These are phyloP conservation scores for Graphilbum ipis-grandicollis DNA, from an alignment of 2,329 filamentous ascomycete genomes.

Conservation along the genomic window DNA sequence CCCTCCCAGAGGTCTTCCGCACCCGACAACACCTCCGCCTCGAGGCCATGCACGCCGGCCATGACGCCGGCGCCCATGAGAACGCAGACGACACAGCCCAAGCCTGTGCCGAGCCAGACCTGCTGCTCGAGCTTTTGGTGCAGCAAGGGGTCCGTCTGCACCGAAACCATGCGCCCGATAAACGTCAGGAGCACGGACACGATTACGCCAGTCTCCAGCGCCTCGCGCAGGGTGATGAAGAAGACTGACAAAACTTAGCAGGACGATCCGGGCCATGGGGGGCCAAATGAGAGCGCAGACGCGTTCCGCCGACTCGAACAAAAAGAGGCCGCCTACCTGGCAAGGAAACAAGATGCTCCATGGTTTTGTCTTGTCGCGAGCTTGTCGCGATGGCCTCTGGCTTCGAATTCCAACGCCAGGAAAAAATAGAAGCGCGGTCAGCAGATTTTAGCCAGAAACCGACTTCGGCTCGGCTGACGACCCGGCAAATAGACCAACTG, in stretches of 20 bases:
- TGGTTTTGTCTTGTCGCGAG: no score
- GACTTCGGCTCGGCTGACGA: background rate
- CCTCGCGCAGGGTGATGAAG: constrained; percentile 78
- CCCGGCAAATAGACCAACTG: no score
- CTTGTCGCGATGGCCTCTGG: no score
- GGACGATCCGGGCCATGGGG: no score
- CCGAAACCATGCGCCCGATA: constrained; percentile 58
- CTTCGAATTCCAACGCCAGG: no score
- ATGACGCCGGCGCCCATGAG: constrained; percentile 51
- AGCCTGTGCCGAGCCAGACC: constrained; percentile 44
- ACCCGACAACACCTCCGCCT: constrained; percentile 39
- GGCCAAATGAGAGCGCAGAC: background rate
- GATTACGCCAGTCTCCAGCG: constrained; percentile 68
- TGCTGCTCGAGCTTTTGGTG: constrained; percentile 60
- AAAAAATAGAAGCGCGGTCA: no score
- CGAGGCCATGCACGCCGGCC: constrained; percentile 54
- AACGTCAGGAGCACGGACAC: constrained; percentile 76
- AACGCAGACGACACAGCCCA: constrained; percentile 43
- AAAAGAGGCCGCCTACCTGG: background rate
- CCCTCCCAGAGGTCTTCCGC: constrained; percentile 61
- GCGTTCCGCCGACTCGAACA: no score
- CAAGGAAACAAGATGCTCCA: constrained; percentile 3
- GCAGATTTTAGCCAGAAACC: background rate
- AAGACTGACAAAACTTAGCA: constrained; percentile 46
- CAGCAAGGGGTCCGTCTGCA: constrained; percentile 38